Evolutionary conservation across 73 alveolate genomes (phyloP), one percentile per base, ranked within the genome.

Genomic region (Symbiodinium natans): DNA sequence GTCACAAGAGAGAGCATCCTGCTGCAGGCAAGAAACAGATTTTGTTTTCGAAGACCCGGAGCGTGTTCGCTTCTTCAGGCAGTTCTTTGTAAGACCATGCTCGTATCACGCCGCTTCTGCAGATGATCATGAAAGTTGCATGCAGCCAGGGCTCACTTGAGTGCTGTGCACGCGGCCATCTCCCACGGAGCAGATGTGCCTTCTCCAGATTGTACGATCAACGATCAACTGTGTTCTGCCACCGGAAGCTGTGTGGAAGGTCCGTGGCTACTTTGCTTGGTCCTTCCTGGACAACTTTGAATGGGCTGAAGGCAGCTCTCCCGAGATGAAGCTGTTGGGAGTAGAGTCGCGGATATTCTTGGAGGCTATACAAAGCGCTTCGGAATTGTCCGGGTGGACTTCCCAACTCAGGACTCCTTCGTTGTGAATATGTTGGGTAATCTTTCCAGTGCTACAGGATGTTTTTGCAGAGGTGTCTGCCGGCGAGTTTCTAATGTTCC

Each of bases 181-280:
- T 48, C 71, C 85, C 94, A 85, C 21, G 85, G 43, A 23, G 86
- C 86, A 31, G 48, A 75, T 6, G 86, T 36, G 86, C 41, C 46
- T 15, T n/a, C 42, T 27, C 86, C 33, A 84, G 42, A 84, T 29
- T 17, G 27, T 4, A 11, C 43, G 29, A 31, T 21, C 92, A 23
- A 17, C 21, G 27, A 11, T 23, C 29, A 38, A n/a, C 13, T 29
- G 36, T 38, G 41, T 8, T 19, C 13, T 39, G 39, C 29, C 5
- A 68, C 13, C 92, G 3, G 42, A 29, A 27, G 38, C 31, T 41
- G 10, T 25, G 21, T 27, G 41, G 39, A 34, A 87, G 94, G 94
- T 99, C 40, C 41, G 83, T 73, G 99, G 99, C n/a, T 99, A 89
- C 94, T 96, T 99, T 80, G 99, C 99, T n/a, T 99, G 99, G 99